A percentile compares a stretch with the other conserved stretches of the same genome.
Evolutionary conservation across 169 alveolate genomes (phyloP).

Genomic region (Plasmodium reichenowi): DNA sequence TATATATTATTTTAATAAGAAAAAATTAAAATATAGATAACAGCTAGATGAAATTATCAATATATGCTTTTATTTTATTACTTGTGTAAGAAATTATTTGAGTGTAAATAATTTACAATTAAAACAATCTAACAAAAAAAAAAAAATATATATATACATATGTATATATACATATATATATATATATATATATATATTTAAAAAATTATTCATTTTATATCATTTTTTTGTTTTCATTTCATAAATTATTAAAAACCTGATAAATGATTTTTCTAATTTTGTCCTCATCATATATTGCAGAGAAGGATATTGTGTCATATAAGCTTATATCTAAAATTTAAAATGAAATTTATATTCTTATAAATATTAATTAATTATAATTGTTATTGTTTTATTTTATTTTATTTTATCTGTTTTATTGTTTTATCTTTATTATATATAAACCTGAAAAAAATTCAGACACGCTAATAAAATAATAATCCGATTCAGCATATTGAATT

Average conservation of each 20-base stretch:
- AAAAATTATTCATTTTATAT: constrained; percentile 6
- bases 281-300: constrained; percentile 53
- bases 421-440: not conserved
- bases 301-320: constrained; percentile 8
- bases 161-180: not conserved
- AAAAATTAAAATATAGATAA: not conserved
- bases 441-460: constrained; percentile 69
- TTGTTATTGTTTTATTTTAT: not conserved
- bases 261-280: constrained; percentile 40
- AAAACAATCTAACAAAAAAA: constrained; percentile 31
- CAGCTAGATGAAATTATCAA: too few species aligned
- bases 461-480: constrained; percentile 28
- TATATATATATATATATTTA: not conserved
- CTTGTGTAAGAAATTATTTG: constrained; percentile 64
- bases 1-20: not conserved
- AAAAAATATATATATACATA: constrained; percentile 6
- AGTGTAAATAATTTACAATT: constrained; percentile 51
- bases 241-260: constrained; percentile 42
- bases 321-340: constrained; percentile 22
- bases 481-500: constrained; percentile 40
- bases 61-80: not conserved
- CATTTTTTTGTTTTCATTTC: constrained; percentile 15
- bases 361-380: not conserved
- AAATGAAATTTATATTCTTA: not conserved
- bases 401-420: not conserved